Base-by-base conservation (phyloP, 768 basidiomycete genomes). In the Daedaleopsis sinensis region DNA sequence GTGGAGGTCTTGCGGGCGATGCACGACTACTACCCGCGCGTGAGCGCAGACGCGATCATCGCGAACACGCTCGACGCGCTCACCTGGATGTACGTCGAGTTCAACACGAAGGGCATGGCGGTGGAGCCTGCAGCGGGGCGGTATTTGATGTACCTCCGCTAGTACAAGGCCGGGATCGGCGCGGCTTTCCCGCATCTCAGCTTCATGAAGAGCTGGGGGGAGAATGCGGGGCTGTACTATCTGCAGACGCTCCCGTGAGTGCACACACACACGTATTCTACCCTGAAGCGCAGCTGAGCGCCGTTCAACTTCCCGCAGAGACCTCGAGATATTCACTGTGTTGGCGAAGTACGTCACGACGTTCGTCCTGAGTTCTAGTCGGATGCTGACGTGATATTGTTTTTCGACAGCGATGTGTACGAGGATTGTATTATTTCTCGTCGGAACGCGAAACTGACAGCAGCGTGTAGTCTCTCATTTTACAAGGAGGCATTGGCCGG, bases 291-390 rank as follows among this genome's bases (percentile, higher is more conserved):
- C 32, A 35, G 7, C n/a, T n/a, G 6, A 27, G 10, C 13, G 24
- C 35, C 8, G 13, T 19, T 24, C 8, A 38, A 38, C 19, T 5
- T 46, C 8, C n/a, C n/a, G n/a, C 24, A 62, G 61, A 0, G 76
- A 78, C 43, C 64, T 77, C n/a, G 67, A 67, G 13, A 56, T 68
- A 16, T 74, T 68, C 61, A 71, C 77, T 23, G 66, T 73, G 19
- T 71, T 69, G 11, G 66, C 59, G 54, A 79, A 79, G 79, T 79
- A 23, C 46, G 73, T 71, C n/a, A n/a, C n/a, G n/a, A n/a, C n/a
- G n/a, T n/a, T n/a, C n/a, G n/a, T n/a, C n/a, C n/a, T n/a, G n/a
- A n/a, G n/a, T n/a, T n/a, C n/a, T n/a, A n/a, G n/a, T n/a, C n/a
- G n/a, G n/a, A n/a, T n/a, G n/a, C n/a, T n/a, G n/a, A n/a, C n/a